Evolutionary conservation across 139 green algal genomes (phyloP).

Genomic region (Astrephomene gubernaculifera): DNA sequence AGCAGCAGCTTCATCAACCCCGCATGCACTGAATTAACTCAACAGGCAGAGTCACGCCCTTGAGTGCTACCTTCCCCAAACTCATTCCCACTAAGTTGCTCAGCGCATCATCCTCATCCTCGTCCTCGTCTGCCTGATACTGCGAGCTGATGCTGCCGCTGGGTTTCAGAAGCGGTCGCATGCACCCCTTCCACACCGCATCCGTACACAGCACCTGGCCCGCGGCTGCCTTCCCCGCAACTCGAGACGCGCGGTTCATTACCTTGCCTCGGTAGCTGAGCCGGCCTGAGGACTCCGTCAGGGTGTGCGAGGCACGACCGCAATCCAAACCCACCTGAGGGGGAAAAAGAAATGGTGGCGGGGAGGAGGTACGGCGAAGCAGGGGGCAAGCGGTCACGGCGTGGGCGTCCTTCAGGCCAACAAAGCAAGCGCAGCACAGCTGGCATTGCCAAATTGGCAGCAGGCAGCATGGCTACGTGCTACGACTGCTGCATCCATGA

Average conservation of each 20-base stretch:
- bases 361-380: not conserved
- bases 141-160: too few relatives aligned
- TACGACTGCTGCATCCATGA: too few relatives aligned
- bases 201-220: constrained; percentile 37
- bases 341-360: not conserved
- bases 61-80: constrained; percentile 10
- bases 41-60: constrained; percentile 9
- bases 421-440: too few relatives aligned
- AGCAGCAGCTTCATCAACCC: too few relatives aligned
- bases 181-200: not conserved
- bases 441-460: too few relatives aligned
- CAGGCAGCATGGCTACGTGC: too few relatives aligned
- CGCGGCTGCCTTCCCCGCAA: constrained; percentile 12
- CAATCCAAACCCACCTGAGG: constrained; percentile 43
- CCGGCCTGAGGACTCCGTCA: constrained; percentile 33
- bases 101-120: not conserved
- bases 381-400: not conserved
- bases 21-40: constrained; percentile 37
- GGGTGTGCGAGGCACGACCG: constrained; percentile 14
- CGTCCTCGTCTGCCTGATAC: not conserved
- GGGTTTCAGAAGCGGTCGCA: too few relatives aligned
- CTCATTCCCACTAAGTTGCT: not conserved
- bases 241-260: constrained; percentile 49
- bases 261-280: constrained; percentile 53
- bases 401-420: too few relatives aligned